phyloP scores from a whole-genome alignment of 2,329 filamentous ascomycete species.

The Aspergillus jensenii region DNA sequence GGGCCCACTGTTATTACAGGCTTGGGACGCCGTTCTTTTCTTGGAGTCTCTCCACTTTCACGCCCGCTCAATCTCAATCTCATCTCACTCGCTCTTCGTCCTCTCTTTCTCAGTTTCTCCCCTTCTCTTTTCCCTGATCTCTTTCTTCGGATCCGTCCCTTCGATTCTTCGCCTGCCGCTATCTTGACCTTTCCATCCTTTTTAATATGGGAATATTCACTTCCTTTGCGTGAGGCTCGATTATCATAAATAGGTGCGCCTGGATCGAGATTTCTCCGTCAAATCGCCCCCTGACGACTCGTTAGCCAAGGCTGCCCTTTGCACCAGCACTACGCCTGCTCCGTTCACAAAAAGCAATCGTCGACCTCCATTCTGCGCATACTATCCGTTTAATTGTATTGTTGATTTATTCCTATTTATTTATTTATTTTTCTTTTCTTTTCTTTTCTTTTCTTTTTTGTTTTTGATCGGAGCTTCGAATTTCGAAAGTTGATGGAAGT shows the following conservation, averaged over 20 bases:
- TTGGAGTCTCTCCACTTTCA: slow-evolving; percentile 5
- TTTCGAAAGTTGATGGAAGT: slow-evolving; percentile 1
- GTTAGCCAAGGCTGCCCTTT: neutral
- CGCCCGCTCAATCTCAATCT: slow-evolving; percentile 23
- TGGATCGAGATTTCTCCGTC: neutral
- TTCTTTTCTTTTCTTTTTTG: too few species aligned
- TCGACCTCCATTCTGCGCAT: neutral
- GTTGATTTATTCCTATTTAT: neutral
- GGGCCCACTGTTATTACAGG: slow-evolving; percentile 1
- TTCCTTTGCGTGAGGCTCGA: slow-evolving; percentile 11
- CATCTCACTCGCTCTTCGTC: slow-evolving; percentile 20
- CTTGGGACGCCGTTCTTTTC: slow-evolving; percentile 8
- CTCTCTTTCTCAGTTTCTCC: slow-evolving; percentile 5
- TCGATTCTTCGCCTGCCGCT: slow-evolving; percentile 2
- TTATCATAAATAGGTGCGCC: slow-evolving; percentile 6
- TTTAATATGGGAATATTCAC: slow-evolving; percentile 8
- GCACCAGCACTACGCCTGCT: neutral
- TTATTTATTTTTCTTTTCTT: neutral
- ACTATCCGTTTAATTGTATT: neutral
- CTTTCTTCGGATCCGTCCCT: slow-evolving; percentile 6
- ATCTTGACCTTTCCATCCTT: slow-evolving; percentile 8
- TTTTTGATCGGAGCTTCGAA: too few species aligned
- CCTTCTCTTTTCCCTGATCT: slow-evolving; percentile 15
- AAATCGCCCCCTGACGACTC: neutral
- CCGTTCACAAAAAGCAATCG: neutral